Base-by-base conservation (phyloP, 2,329 filamentous ascomycete species). In the Trichoderma sp. region DNA sequence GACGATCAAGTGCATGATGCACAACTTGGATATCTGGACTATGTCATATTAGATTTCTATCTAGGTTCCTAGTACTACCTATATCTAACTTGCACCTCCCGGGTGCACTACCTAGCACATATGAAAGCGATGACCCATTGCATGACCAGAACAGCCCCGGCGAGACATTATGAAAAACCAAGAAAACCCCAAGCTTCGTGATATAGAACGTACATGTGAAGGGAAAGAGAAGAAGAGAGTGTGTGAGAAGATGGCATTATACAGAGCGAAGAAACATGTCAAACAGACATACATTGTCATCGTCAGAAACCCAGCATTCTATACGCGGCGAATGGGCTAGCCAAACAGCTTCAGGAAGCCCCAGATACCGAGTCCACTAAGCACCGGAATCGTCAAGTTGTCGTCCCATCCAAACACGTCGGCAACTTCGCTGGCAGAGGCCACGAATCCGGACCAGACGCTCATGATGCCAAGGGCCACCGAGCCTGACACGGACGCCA, bases 381-480 rank as follows among this genome's bases (percentile, higher is more conserved):
- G 82, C 28, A 96, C 88, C 2, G 95, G 95, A 76, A 99, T 99
- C 57, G 94, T 98, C 71, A 99, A 81, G 78, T 99, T 99, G 79
- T 99, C 95, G 74, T 99, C 95, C 90, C 92, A 93, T 55, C 93
- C 92, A 75, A 93, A 97, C 0, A 98, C 74, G 78, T 99, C 93
- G 52, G 97, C 83, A 17, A 94, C 90, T 78, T 99, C 95, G 73
- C 93, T 97, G 51, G 88, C 88, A 64, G 93, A 92, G 48, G 93
- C 95, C 61, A 94, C 87, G 50, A 98, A 78, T n/a, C 95, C 95
- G 7, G 93, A 93, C 80, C 91, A 92, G 45, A 97, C 69, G 74
- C 92, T 92, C 86, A 98, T 88, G 66, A 92, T 81, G 4, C 87
- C 89, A 43, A 98, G 81, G 1, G 95, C 95, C 67, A 89, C 71